Evolutionary conservation across 495 filamentous ascomycete genomes (phyloP).

Genomic region (Lasiosphaeria hispida): DNA sequence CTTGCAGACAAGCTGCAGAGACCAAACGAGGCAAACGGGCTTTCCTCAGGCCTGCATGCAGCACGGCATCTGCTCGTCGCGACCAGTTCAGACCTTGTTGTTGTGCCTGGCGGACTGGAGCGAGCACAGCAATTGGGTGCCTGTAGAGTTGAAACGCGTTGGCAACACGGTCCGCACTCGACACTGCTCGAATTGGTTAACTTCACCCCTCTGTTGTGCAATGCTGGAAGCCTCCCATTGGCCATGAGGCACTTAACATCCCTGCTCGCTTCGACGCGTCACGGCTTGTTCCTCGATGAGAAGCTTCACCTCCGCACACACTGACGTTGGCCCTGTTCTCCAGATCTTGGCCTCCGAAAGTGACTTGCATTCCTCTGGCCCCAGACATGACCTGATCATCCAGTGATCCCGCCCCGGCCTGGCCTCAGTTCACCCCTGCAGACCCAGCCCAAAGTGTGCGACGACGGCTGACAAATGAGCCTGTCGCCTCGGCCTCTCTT

Average conservation of each 20-base stretch:
- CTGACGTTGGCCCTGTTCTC: background rate
- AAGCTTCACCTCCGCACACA: conserved; percentile 15
- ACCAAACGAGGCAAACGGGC: background rate
- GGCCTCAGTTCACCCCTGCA: conserved; percentile 9
- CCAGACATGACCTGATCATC: conserved; percentile 1
- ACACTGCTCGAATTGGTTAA: conserved; percentile 13
- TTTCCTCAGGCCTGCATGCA: conserved; percentile 15
- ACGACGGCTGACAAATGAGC: too few species aligned
- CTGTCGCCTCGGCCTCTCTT: too few species aligned
- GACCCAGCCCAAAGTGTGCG: background rate
- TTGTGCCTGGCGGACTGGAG: conserved; percentile 13
- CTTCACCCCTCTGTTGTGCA: conserved; percentile 16
- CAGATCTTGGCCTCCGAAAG: conserved; percentile 7
- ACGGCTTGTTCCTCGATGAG: conserved; percentile 13
- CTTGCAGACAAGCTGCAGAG: background rate
- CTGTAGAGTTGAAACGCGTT: conserved; percentile 25
- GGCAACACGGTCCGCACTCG: conserved; percentile 24
- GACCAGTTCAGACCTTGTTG: conserved; percentile 9
- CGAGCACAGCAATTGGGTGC: conserved; percentile 23
- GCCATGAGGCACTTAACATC: conserved; percentile 32
- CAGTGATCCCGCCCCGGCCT: background rate
- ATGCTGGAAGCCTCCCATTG: conserved; percentile 36
- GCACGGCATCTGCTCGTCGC: conserved; percentile 10
- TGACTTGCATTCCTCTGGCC: conserved; percentile 16
- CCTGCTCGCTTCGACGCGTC: conserved; percentile 31